Conservation (phyloP, 1,284 basidiomycete species). For the Papiliotrema flavescens region DNA sequence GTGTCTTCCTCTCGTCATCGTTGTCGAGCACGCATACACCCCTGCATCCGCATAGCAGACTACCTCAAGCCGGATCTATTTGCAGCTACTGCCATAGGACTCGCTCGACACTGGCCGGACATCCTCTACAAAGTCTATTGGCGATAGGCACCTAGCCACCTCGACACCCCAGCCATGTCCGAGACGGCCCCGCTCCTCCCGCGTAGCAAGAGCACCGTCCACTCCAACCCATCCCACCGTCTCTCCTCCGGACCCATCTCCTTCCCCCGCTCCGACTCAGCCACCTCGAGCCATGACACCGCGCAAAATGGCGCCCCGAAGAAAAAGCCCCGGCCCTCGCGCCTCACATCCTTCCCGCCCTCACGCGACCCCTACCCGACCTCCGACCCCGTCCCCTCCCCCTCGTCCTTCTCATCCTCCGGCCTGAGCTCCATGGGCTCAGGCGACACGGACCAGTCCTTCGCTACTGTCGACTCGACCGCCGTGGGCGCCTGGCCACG, state of each 20-base stretch:
- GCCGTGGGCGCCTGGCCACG: no score
- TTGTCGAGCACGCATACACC: no score
- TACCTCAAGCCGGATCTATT: no score
- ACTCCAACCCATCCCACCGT: not conserved
- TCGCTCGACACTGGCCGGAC: no score
- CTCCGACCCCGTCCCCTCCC: not conserved
- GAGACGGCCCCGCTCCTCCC: not conserved
- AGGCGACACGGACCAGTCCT: no score
- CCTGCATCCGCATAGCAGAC: no score
- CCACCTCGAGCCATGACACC: not conserved
- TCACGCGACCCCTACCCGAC: not conserved
- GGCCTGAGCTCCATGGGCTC: conserved; percentile 1
- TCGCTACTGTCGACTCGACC: no score
- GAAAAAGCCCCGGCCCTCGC: not conserved
- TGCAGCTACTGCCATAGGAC: no score
- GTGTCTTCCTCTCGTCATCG: no score
- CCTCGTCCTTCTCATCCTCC: not conserved
- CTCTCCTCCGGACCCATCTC: not conserved
- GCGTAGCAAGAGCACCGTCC: not conserved
- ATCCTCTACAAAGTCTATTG: no score
- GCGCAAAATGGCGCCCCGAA: not conserved
- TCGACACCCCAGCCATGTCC: not conserved
- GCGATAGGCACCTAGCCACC: no score
- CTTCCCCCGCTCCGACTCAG: not conserved
- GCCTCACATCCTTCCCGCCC: not conserved